Evolutionary conservation across 495 filamentous ascomycete genomes (phyloP), one percentile per base, ranked within the genome.

Genomic region (Durotheca rogersii): DNA sequence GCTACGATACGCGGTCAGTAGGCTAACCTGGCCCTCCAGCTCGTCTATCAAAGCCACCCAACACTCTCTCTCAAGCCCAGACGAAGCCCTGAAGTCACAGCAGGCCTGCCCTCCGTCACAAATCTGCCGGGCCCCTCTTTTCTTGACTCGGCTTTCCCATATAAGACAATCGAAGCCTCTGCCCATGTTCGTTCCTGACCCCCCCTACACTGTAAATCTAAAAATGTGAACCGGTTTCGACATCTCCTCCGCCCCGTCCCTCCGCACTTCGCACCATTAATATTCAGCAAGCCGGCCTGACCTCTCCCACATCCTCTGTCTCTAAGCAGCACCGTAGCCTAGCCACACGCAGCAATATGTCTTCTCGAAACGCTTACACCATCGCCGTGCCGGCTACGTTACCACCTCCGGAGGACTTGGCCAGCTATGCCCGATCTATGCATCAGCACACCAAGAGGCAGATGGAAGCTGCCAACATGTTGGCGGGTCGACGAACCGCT

Each of bases 391-490:
- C 70, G 19, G 7, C 59, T 7, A 64, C 67, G 0, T 65, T 73
- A 11, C 62, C 72, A 3, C 69, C 72, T 2, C 74, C 74, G 4
- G n/a, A 60, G 36, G 71, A 76, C 41, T 53, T 76, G 12, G 58
- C 70, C 10, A 67, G 65, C 7, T 78, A 78, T 43, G 57, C 71
- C 3, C 68, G 73, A 41, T 69, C 64, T 34, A 78, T 78, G 73
- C 72, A 72, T 42, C 68, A 71, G 33, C 74, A 78, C 51, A 78
- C 74, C 40, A 76, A 76, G 67, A 55, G 69, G 21, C 74, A 78
- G 60, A 76, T 78, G 72, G 71, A 78, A 41, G 67, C 71, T 2
- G 67, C 67, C 38, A 67, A 66, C 15, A 55, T 60, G 39, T 48
- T 61, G 5, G 45, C 61, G 12, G 41, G 50, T 30, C 55, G 52